Percentiles rank a stretch among this genome's conserved stretches.
phyloP scores from a whole-genome alignment of 2,329 filamentous ascomycete genomes.

The Graphilbum fragrans region DNA sequence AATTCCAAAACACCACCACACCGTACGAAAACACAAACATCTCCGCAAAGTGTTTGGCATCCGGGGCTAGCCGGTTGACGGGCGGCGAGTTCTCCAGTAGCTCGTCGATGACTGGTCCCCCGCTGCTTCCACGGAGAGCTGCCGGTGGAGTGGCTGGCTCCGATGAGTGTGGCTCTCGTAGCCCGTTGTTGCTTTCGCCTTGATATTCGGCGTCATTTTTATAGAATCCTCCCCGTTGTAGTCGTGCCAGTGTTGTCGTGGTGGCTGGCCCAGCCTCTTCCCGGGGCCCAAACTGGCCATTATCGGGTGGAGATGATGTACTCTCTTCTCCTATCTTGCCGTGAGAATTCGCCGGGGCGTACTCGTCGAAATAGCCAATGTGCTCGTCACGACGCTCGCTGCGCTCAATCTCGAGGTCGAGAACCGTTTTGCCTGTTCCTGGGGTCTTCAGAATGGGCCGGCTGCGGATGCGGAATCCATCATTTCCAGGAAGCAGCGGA shows the following conservation, averaged over 20 bases:
- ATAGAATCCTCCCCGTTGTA: too few species aligned
- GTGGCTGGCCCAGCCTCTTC: too few species aligned
- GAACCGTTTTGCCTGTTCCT: conserved; percentile 73
- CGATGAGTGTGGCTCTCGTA: too few species aligned
- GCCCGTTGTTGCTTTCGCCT: neutral
- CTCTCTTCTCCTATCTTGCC: neutral
- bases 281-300: too few species aligned
- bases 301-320: too few species aligned
- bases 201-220: too few species aligned
- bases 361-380: conserved; percentile 74
- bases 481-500: conserved; percentile 71
- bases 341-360: conserved; percentile 12
- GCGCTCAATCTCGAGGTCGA: conserved; percentile 92
- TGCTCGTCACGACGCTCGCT: conserved; percentile 84
- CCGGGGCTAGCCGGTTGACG: conserved; percentile 49
- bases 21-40: conserved; percentile 97
- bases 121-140: neutral
- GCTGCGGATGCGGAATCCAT: conserved; percentile 80
- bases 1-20: conserved; percentile 98
- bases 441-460: conserved; percentile 87
- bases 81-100: conserved; percentile 14
- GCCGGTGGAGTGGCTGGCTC: neutral
- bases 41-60: conserved; percentile 74
- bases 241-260: too few species aligned
- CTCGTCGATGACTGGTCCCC: neutral